These are phyloP conservation scores for Geranomyces michiganensis DNA, from an alignment of 192 early-diverging fungal genomes.

Conservation along the genomic window DNA sequence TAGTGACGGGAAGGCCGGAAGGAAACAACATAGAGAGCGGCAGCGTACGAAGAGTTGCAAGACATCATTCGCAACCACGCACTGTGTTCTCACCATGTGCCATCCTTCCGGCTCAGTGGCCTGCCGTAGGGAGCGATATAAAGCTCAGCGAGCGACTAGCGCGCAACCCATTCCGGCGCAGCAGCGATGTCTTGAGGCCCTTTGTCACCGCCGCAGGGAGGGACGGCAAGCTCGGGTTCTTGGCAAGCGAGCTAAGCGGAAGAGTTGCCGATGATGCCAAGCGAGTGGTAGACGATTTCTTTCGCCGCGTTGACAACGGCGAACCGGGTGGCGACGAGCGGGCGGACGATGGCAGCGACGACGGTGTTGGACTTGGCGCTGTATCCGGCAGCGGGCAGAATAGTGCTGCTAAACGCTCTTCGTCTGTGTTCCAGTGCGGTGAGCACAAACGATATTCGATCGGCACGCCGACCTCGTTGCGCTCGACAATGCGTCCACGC, in stretches of 20 bases:
- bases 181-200: conserved; percentile 6
- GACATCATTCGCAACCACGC: no score
- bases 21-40: no score
- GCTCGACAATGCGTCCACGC: conserved; percentile 67
- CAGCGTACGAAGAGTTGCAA: no score
- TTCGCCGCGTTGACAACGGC: background rate
- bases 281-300: background rate
- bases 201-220: conserved; percentile 17
- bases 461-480: conserved; percentile 40
- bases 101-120: no score
- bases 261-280: conserved; percentile 26
- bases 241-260: conserved; percentile 35
- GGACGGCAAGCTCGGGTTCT: conserved; percentile 33
- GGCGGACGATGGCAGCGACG: conserved; percentile 3
- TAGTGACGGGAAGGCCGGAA: no score
- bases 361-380: conserved; percentile 43
- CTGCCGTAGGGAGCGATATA: background rate
- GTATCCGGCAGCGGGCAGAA: conserved; percentile 68
- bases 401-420: conserved; percentile 63
- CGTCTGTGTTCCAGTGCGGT: conserved; percentile 76
- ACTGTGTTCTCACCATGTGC: no score
- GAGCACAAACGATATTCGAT: conserved; percentile 74
- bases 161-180: conserved; percentile 12
- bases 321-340: conserved; percentile 22
- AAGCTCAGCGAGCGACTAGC: conserved; percentile 19